Evolutionary conservation across 345 rosid genomes (phyloP), one percentile per base, ranked within the genome.

Genomic region (Citrus trifoliata): DNA sequence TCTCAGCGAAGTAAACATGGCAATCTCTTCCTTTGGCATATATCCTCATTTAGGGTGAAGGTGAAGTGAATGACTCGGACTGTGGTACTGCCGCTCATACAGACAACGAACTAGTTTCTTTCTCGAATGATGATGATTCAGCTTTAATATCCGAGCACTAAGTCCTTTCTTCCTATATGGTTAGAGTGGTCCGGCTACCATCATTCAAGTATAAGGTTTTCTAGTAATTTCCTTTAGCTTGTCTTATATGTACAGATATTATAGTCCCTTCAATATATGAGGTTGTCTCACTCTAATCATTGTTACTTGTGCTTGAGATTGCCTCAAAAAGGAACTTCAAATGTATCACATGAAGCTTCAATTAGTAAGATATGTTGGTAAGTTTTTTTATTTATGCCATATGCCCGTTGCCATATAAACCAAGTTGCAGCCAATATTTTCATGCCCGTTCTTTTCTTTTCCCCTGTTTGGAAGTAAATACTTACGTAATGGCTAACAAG

Each of bases 31-130:
- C 21, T 62, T 56, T 37, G 3, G 46, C 21, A 3, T 24, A 73
- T 64, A 70, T 28, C 28, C 22, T 83, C 58, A 66, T 67, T 25
- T 71, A 89, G 95, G 84, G 84, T 42, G 95, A 86, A 80, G 83
- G 84, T 35, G 91, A 86, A 85, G 83, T 82, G 30, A 88, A 83
- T 71, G 88, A 83, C 68, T 80, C 87, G 1, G 90, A 83, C 69
- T 71, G 84, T 38, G 87, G 90, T 73, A 78, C 79, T 68, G 80
- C 83, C 24, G 64, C 82, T 55, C 85, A 85, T 73, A 65, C 87
- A 46, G 81, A 85, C 68, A 83, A 78, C 80, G 85, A 74, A 58
- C 73, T 83, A 71, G 85, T 86, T 80, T 56, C 80, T 75, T 88
- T 85, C 56, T 67, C 89, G 5, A 89, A 84, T 74, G 88, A 83